Base-by-base conservation (phyloP, 768 basidiomycete species). In the Exidia glandulosa region DNA sequence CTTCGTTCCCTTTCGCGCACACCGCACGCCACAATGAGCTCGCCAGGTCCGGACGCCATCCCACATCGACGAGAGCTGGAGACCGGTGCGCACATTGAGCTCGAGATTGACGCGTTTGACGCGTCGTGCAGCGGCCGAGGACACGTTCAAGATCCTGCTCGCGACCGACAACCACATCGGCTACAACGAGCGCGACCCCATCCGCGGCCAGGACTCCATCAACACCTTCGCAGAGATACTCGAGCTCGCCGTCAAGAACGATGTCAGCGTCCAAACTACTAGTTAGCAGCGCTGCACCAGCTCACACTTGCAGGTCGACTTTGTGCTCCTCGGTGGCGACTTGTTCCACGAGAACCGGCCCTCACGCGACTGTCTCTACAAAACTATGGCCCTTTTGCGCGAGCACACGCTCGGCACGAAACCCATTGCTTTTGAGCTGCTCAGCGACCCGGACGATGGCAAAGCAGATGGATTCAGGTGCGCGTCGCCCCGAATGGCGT, bases 271-370 rank as follows among this genome's bases (percentile, higher is more conserved):
- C 23, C 41, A 30, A 3, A 41, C 30, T 33, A 25, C n/a, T n/a
- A n/a, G n/a, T n/a, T n/a, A n/a, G n/a, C n/a, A 16, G 36, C 19
- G 19, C 41, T 14, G 19, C n/a, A 27, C 41, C 31, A 34, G 14
- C 29, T 37, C 36, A n/a, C 31, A 19, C 27, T 30, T 1, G 13
- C 62, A 95, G 92, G 95, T 97, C 59, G 96, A 99, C 74, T 91
- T 98, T 69, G 80, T 99, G 48, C 82, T 99, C 9, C 83, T 98
- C 6, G 95, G 88, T 14, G 96, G 96, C 7, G 96, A 99, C 70
- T 76, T 99, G 3, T 99, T 99, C 69, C 96, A 99, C 71, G 96
- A 99, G 68, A 99, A 98, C 72, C 84, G 93, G 62, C 96, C 96
- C 0, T 90, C 90, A 31, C 76, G 95, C 63, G 90, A 92, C 57